Percentiles rank a stretch among this genome's conserved stretches.
phyloP scores from a whole-genome alignment of 768 basidiomycete species.

The Asterophora lycoperdoides region DNA sequence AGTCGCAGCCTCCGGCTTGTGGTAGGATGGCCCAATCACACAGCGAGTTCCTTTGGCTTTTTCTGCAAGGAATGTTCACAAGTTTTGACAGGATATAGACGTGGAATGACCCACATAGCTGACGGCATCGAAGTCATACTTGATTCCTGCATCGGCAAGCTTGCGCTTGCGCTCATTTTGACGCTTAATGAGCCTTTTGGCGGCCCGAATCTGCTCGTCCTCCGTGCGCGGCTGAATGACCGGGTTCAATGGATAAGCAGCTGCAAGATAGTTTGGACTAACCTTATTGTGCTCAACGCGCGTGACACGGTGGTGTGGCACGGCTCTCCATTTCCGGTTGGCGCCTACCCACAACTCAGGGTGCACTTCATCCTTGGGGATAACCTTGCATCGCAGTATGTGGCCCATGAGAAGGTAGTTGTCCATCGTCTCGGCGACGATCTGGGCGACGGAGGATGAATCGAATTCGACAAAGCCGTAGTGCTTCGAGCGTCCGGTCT shows the following conservation, averaged over 20 bases:
- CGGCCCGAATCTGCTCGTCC: slow-evolving; percentile 59
- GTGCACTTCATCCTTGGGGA: slow-evolving; percentile 88
- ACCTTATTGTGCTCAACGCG: slow-evolving; percentile 84
- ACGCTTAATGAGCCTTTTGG: slow-evolving; percentile 67
- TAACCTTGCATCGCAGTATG: slow-evolving; percentile 84
- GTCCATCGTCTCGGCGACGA: slow-evolving; percentile 98
- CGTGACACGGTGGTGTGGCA: slow-evolving; percentile 71
- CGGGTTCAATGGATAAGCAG: neutral
- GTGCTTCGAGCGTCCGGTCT: slow-evolving; percentile 97
- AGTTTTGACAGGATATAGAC: neutral
- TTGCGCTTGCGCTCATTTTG: slow-evolving; percentile 77
- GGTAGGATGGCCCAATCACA: neutral
- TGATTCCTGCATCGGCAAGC: slow-evolving; percentile 76
- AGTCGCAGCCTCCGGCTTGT: neutral
- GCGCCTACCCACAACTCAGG: slow-evolving; percentile 97
- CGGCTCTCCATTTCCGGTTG: slow-evolving; percentile 81
- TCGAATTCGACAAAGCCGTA: slow-evolving; percentile 96
- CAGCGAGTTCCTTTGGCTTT: slow-evolving; percentile 16
- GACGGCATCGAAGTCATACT: slow-evolving; percentile 78
- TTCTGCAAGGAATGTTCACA: slow-evolving; percentile 16
- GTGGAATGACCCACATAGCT: slow-evolving; percentile 64
- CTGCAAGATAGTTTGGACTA: neutral
- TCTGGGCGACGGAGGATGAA: slow-evolving; percentile 83
- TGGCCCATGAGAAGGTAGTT: slow-evolving; percentile 96
- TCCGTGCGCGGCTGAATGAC: slow-evolving; percentile 62